Evolutionary conservation across 495 filamentous ascomycete genomes (phyloP).

Genomic region (Elaphomyces granulatus): DNA sequence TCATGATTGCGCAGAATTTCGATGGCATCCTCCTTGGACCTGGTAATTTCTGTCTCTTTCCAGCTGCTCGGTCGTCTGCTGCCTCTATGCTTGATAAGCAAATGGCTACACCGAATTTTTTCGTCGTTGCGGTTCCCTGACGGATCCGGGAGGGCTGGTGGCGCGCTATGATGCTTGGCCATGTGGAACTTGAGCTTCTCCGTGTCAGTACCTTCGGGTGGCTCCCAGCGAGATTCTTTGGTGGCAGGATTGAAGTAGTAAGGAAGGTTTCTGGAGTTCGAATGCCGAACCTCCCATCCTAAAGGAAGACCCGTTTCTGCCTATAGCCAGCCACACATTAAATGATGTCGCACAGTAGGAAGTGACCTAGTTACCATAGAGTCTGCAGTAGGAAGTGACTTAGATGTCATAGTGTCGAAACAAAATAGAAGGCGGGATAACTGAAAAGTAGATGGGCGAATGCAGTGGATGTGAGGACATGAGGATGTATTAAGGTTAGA

Average conservation of each 20-base stretch:
- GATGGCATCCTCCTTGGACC: slow-evolving; percentile 75
- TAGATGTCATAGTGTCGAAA: no score
- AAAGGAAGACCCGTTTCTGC: slow-evolving; percentile 68
- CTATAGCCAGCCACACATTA: slow-evolving; percentile 22
- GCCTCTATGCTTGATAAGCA: slow-evolving; percentile 83
- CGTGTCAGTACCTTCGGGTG: slow-evolving; percentile 68
- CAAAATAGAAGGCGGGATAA: background rate
- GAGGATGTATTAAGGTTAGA: no score
- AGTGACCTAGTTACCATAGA: no score
- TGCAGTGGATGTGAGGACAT: no score
- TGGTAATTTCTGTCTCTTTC: slow-evolving; percentile 76
- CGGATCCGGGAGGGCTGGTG: slow-evolving; percentile 34
- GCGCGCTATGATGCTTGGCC: slow-evolving; percentile 59
- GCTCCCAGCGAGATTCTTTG: slow-evolving; percentile 87
- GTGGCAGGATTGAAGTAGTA: slow-evolving; percentile 88
- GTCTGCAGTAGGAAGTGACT: no score
- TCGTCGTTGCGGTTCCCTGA: slow-evolving; percentile 40
- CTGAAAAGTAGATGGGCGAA: no score
- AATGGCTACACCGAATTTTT: slow-evolving; percentile 82
- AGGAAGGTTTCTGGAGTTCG: slow-evolving; percentile 91
- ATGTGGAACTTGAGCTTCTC: slow-evolving; percentile 89
- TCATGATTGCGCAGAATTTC: slow-evolving; percentile 60
- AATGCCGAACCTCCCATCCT: slow-evolving; percentile 89
- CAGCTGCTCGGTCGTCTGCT: slow-evolving; percentile 82
- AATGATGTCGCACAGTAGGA: no score